Evolutionary conservation across 163 green algal species (phyloP), one percentile per base, ranked within the genome.

Genomic region (Coccomyxa subellipsoidea): DNA sequence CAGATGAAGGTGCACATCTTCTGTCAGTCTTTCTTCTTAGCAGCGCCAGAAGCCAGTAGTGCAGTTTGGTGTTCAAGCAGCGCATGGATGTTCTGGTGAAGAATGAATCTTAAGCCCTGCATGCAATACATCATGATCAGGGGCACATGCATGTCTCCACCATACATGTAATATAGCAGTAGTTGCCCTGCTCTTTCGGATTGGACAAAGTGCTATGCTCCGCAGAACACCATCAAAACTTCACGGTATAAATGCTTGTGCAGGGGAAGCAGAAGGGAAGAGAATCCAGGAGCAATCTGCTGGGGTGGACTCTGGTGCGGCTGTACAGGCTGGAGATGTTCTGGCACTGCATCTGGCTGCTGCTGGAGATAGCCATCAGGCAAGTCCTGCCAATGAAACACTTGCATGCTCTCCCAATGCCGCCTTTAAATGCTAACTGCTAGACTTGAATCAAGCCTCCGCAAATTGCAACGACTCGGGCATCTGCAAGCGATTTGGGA

Each of bases 301-400:
- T 91, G 81, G 87, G 81, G 80, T 77, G 72, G 35, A 84, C 87
- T 18, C 82, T 88, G 72, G 76, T 80, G 40, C n/a, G 32, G 9
- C 53, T 88, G 7, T 87, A 88, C 81, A 54, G 72, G 72, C 29
- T 0, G 72, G 69, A 69, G 8, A 79, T 89, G 69, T 35, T 81
- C 27, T 29, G 70, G 27, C 84, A 91, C 38, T 54, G 79, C 15
- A 36, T 83, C 1, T 86, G 83, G 84, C 84, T 80, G 7, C 21
- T 83, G 15, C 6, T 34, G 0, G 86, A 90, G 59, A 82, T 90
- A 27, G 88, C 35, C 10, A 34, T 72, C 75, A 85, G 86, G 84
- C 85, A 69, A 27, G 59, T 29, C 29, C 0, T 54, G 23, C 37
- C 54, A 72, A 0, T 27, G 25, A 39, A 36, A 40, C 15, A 69